Conservation (phyloP, 345 rosid species). For the Eucalyptus pauciflora region DNA sequence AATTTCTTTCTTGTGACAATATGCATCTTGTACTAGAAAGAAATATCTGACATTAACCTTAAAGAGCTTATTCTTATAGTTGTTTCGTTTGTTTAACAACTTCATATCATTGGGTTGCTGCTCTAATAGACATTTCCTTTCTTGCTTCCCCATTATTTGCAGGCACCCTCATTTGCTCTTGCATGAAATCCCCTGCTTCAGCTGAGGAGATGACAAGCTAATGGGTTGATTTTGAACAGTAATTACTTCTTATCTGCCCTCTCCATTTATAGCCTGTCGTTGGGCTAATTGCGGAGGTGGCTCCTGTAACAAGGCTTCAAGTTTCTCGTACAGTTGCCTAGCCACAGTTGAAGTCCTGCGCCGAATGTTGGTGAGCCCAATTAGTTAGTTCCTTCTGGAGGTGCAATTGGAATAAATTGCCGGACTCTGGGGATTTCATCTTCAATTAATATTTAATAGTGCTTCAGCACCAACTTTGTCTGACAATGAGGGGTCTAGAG, state of each 20-base stretch:
- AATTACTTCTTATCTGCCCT: constrained; percentile 4
- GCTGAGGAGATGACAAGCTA: constrained; percentile 17
- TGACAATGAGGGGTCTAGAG: constrained; percentile 15
- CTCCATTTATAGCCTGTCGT: constrained; percentile 26
- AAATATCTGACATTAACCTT: background rate
- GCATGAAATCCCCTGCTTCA: constrained; percentile 34
- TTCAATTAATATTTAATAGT: constrained; percentile 1
- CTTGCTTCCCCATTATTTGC: background rate
- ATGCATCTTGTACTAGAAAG: background rate
- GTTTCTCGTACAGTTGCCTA: constrained; percentile 24
- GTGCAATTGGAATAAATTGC: constrained; percentile 75
- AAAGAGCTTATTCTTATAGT: background rate
- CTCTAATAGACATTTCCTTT: background rate
- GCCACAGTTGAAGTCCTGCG: constrained; percentile 27
- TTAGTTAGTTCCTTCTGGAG: constrained; percentile 3
- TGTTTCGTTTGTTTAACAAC: background rate
- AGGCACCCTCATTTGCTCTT: constrained; percentile 41
- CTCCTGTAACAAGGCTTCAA: constrained; percentile 36
- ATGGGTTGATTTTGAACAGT: constrained; percentile 38
- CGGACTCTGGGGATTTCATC: constrained; percentile 29
- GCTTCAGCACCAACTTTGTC: constrained; percentile 15
- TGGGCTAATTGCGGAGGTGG: constrained; percentile 77
- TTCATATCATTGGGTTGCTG: background rate
- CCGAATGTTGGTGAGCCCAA: background rate
- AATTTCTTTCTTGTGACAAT: background rate